Evolutionary conservation across 1,139 yeast genomes (phyloP).

Genomic region (Geotrichum reessii): DNA sequence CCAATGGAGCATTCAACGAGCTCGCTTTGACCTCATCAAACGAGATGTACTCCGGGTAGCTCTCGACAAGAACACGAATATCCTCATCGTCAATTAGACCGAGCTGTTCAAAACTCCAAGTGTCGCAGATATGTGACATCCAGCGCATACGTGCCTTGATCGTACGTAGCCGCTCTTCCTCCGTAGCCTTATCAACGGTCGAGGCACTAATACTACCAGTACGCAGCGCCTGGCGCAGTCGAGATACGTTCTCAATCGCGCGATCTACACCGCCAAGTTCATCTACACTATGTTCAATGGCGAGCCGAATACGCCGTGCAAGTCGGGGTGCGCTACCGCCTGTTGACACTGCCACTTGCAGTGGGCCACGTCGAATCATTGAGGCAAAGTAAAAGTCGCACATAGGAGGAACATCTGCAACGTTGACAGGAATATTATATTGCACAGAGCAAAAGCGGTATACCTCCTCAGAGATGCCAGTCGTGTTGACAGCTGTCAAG

Average conservation of each 20-base stretch:
- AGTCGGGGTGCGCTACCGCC: constrained; percentile 79
- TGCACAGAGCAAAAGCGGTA: constrained; percentile 51
- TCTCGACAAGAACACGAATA: constrained; percentile 27
- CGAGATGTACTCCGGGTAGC: constrained; percentile 23
- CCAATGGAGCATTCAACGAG: constrained; percentile 15
- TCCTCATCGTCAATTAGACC: constrained; percentile 36
- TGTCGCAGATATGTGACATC: constrained; percentile 63
- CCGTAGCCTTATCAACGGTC: constrained; percentile 13
- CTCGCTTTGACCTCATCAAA: constrained; percentile 10
- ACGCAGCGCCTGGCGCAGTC: constrained; percentile 51
- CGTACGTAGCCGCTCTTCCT: constrained; percentile 36
- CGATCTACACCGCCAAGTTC: constrained; percentile 34
- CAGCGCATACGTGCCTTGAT: constrained; percentile 66
- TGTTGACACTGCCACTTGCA: constrained; percentile 78
- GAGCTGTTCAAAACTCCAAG: constrained; percentile 55
- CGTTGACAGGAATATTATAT: constrained; percentile 58
- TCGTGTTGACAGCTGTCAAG: constrained; percentile 72
- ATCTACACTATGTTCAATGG: constrained; percentile 43
- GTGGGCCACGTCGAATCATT: constrained; percentile 66
- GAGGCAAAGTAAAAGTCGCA: constrained; percentile 88
- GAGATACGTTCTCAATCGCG: constrained; percentile 62
- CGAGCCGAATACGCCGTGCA: constrained; percentile 59
- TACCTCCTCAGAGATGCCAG: constrained; percentile 51
- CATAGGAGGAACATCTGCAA: constrained; percentile 75
- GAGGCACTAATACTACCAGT: constrained; percentile 14